Conservation (phyloP, 306 rosid species). For the Medicago truncatula region MtrunA17r5.0-ANR NC_053045.1:61279001-61279500, state of each 20-base stretch:
- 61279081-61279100: conserved; percentile 26
- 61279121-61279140: conserved; percentile 15
- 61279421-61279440: conserved; percentile 14
- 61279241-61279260: conserved; percentile 29
- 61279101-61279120: conserved; percentile 5
- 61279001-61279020: conserved; percentile 5
- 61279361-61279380: conserved; percentile 15
- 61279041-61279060: conserved; percentile 1
- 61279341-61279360: background rate
- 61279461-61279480: conserved; percentile 43
- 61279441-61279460: background rate
- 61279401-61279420: conserved; percentile 4
- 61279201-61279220: background rate
- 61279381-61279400: conserved; percentile 21
- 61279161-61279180: conserved; percentile 20
- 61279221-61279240: conserved; percentile 3
- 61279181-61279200: conserved; percentile 1
- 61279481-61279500: conserved; percentile 93
- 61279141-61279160: conserved; percentile 11
- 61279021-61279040: conserved; percentile 19
- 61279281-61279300: conserved; percentile 16
- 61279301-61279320: conserved; percentile 31
- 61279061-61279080: conserved; percentile 8
- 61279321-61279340: conserved; percentile 13
- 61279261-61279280: background rate